A percentile compares a stretch with the other conserved stretches of the same genome.
phyloP scores from a whole-genome alignment of 257 asterid species.

The Nicotiana noctiflora region DNA sequence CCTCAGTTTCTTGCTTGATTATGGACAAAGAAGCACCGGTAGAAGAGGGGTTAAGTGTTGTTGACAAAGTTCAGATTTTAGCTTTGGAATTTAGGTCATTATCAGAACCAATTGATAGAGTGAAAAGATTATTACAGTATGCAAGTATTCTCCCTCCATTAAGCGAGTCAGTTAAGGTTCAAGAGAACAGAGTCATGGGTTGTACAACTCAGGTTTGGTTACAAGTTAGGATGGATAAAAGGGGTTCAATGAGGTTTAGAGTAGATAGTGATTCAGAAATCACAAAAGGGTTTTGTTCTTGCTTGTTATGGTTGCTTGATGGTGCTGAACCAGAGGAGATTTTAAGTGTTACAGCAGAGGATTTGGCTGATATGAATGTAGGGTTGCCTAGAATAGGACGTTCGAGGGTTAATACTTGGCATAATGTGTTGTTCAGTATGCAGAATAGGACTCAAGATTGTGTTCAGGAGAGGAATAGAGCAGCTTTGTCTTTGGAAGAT shows the following conservation, averaged over 20 bases:
- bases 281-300: slow-evolving; percentile 71
- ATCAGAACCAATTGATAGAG: slow-evolving; percentile 36
- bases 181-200: slow-evolving; percentile 33
- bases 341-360: slow-evolving; percentile 43
- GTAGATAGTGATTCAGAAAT: slow-evolving; percentile 81
- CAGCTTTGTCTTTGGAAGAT: slow-evolving; percentile 5
- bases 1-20: slow-evolving; percentile 13
- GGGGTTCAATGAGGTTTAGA: slow-evolving; percentile 30
- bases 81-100: slow-evolving; percentile 31
- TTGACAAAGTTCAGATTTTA: slow-evolving; percentile 35
- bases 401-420: slow-evolving; percentile 84
- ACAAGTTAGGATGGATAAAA: slow-evolving; percentile 27
- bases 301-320: slow-evolving; percentile 68
- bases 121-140: slow-evolving; percentile 33
- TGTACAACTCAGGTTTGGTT: slow-evolving; percentile 47
- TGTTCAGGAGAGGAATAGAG: slow-evolving; percentile 23
- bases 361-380: slow-evolving; percentile 61
- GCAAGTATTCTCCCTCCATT: slow-evolving; percentile 33
- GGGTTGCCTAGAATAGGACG: slow-evolving; percentile 49
- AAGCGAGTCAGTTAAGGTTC: slow-evolving; percentile 17
- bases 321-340: slow-evolving; percentile 63
- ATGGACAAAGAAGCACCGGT: not conserved
- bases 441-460: slow-evolving; percentile 55
- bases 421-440: slow-evolving; percentile 63
- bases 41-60: slow-evolving; percentile 26